Conservation (phyloP, 371 early-diverging fungal species). For the Coemansia sp. region DNA sequence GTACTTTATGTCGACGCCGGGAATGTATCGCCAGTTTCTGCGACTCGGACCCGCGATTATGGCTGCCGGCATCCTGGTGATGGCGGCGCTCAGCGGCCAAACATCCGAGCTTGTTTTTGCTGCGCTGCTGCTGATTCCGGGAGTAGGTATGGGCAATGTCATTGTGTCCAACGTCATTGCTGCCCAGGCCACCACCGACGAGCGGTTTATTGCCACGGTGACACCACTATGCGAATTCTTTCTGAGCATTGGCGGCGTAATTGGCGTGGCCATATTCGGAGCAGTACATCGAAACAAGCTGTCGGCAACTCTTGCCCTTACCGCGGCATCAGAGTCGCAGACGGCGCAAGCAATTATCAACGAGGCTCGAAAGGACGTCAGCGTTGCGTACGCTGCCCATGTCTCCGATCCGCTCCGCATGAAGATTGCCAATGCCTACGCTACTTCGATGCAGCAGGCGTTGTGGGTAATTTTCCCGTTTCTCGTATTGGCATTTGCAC, state of each 20-base stretch:
- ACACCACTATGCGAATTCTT: slow-evolving; percentile 52
- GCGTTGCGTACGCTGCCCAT: slow-evolving; percentile 27
- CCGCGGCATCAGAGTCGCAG: slow-evolving; percentile 13
- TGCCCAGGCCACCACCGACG: slow-evolving; percentile 57
- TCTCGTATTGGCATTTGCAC: slow-evolving; percentile 19
- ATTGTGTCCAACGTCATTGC: slow-evolving; percentile 65
- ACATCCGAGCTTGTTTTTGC: slow-evolving; percentile 51
- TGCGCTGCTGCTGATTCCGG: slow-evolving; percentile 54
- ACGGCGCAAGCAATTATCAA: slow-evolving; percentile 17
- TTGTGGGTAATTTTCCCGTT: slow-evolving; percentile 38
- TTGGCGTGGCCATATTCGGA: slow-evolving; percentile 65
- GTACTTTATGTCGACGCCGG: slow-evolving; percentile 32
- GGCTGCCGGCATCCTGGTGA: slow-evolving; percentile 28
- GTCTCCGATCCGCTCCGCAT: slow-evolving; percentile 12
- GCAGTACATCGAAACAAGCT: slow-evolving; percentile 46
- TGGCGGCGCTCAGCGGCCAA: slow-evolving; percentile 54
- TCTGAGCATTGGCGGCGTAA: slow-evolving; percentile 67
- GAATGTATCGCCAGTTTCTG: slow-evolving; percentile 27
- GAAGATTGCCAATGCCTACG: slow-evolving; percentile 28
- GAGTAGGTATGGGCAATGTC: slow-evolving; percentile 63
- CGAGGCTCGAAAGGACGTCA: slow-evolving; percentile 43
- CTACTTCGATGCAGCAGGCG: slow-evolving; percentile 24
- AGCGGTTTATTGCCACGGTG: slow-evolving; percentile 49
- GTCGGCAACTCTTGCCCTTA: slow-evolving; percentile 12
- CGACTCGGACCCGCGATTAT: slow-evolving; percentile 37